Evolutionary conservation across 2,329 filamentous ascomycete species (phyloP).

Genomic region (Xylariaceae sp.): DNA sequence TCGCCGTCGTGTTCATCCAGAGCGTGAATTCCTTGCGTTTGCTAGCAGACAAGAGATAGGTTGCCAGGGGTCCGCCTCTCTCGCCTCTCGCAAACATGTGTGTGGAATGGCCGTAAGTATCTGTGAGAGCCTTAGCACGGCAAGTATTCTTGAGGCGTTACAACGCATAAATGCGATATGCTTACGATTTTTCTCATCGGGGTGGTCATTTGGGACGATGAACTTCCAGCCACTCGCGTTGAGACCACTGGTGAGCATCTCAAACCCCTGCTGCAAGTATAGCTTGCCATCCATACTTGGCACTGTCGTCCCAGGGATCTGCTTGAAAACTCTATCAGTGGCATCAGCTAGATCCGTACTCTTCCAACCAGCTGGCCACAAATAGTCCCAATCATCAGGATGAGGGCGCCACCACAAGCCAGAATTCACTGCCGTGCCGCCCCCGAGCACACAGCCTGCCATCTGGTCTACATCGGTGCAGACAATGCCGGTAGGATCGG

Average conservation of each 20-base stretch:
- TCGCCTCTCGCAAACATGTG: constrained; percentile 67
- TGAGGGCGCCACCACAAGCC: constrained; percentile 66
- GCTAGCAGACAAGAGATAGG: constrained; percentile 64
- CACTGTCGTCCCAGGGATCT: constrained; percentile 65
- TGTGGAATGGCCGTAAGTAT: constrained; percentile 59
- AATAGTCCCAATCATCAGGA: constrained; percentile 65
- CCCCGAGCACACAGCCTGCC: constrained; percentile 71
- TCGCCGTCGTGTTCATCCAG: constrained; percentile 65
- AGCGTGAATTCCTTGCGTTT: constrained; percentile 64
- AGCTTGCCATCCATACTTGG: constrained; percentile 64
- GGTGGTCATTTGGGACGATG: constrained; percentile 56
- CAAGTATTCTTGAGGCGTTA: too few species aligned
- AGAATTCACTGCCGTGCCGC: constrained; percentile 65
- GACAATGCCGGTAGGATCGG: constrained; percentile 60
- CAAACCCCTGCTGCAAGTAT: constrained; percentile 64
- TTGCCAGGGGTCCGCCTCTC: constrained; percentile 65
- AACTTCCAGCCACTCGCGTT: constrained; percentile 60
- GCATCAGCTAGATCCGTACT: constrained; percentile 58
- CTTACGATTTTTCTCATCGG: constrained; percentile 57
- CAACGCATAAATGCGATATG: too few species aligned
- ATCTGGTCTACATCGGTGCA: constrained; percentile 70
- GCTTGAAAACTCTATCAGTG: constrained; percentile 59
- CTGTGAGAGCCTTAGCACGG: constrained; percentile 10
- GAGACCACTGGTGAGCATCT: constrained; percentile 59
- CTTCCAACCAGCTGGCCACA: constrained; percentile 72